Evolutionary conservation across 2,329 filamentous ascomycete genomes (phyloP), one percentile per base, ranked within the genome.

Genomic region (Colletotrichum incanum): DNA sequence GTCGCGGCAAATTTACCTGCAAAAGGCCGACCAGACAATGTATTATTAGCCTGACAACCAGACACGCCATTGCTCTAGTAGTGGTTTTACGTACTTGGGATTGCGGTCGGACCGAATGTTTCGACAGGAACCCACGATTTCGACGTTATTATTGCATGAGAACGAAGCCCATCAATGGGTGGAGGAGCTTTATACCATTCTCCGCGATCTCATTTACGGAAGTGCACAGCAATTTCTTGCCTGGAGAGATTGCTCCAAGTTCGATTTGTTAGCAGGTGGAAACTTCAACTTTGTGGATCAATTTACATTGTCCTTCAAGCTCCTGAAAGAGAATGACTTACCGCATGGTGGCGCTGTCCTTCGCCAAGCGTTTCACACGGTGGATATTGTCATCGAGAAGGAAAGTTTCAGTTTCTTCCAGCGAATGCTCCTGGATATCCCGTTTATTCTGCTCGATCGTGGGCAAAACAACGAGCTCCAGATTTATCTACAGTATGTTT

Each of bases 401-500:
- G 16, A 54, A 7, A 20, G 26, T 8, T 31, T 28, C 28, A 12
- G 1, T 0, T 18, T 54, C 3, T 2, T 31, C 50, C 14, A 20
- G 12, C 3, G 3, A 1, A 11, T 54, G 7, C 50, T 54, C 3
- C 5, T 54, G 16, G 26, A 54, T 16, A 8, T 54, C 5, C 50
- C 50, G 1, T 11, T 7, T 1, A 20, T 4, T 0, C 50, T 54
- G 2, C 26, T 11, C 6, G 0, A 0, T 8, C 0, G 18, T 11
- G 16, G 5, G 26, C 14, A 1, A 7, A 31, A 54, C 0, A 3
- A 18, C 0, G 26, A 20, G 50, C 50, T 54, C 3, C 6, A n/a
- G 12, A 8, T 18, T 18, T 54, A 54, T 16, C 14, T 54, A 16
- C 16, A 3, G 1, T 5, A 54, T 16, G 6, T 34, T n/a, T 54